A percentile compares a stretch with the other conserved stretches of the same genome.
Evolutionary conservation across 768 basidiomycete genomes (phyloP).

Genomic region (Podaxis sp.): DNA sequence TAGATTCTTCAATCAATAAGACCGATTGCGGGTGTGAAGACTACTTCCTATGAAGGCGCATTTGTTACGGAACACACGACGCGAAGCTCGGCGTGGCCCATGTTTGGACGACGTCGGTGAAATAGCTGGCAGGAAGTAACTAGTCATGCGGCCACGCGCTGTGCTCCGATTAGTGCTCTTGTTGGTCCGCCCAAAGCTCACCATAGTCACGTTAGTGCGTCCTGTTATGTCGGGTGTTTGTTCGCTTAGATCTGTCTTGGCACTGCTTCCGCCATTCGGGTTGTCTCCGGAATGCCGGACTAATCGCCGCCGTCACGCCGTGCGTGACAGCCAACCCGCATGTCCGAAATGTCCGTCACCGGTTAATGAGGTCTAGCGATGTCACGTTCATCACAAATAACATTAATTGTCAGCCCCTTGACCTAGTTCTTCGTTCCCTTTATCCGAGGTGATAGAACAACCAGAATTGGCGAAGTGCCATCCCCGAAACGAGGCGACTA

Average conservation of each 20-base stretch:
- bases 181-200: not conserved
- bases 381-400: conserved; percentile 5
- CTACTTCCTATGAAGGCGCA: not conserved
- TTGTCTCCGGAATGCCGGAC: not conserved
- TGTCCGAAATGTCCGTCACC: conserved; percentile 6
- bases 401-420: not conserved
- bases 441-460: conserved; percentile 12
- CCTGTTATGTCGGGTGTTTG: not conserved
- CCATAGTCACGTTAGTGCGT: not conserved
- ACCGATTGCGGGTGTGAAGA: conserved; percentile 5
- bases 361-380: conserved; percentile 1
- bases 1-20: not conserved
- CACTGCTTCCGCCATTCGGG: not conserved
- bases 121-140: not conserved
- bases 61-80: not conserved
- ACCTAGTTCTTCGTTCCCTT: not conserved
- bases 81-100: not conserved
- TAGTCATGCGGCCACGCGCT: not conserved
- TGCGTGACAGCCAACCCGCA: not conserved
- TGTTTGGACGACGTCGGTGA: not conserved
- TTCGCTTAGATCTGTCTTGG: not conserved
- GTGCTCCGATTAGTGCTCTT: not conserved
- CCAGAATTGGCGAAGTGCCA: not conserved
- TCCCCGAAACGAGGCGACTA: not conserved
- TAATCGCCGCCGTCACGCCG: not conserved